phyloP scores from a whole-genome alignment of 495 filamentous ascomycete genomes.

The Paragyromitra xinjiangensis region DNA sequence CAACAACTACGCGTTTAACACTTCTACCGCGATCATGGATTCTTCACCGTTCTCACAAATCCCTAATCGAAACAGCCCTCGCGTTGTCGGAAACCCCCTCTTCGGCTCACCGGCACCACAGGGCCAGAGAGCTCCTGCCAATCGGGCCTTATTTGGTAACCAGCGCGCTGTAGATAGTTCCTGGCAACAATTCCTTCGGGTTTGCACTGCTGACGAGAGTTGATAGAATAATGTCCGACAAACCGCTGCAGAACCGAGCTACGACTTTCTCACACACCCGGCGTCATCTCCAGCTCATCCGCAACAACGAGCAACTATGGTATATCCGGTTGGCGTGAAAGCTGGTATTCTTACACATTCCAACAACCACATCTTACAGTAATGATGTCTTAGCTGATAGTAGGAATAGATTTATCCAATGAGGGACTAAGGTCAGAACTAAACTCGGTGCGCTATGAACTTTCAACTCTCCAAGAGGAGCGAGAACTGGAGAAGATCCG shows the following conservation, averaged over 20 bases:
- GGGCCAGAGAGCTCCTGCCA: constrained; percentile 30
- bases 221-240: constrained; percentile 19
- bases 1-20: constrained; percentile 42
- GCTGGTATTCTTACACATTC: constrained; percentile 32
- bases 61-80: constrained; percentile 15
- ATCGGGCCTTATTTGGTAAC: constrained; percentile 38
- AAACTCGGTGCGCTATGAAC: constrained; percentile 73
- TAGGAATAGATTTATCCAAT: constrained; percentile 60
- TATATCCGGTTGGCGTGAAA: constrained; percentile 40
- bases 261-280: constrained; percentile 26
- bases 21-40: constrained; percentile 32
- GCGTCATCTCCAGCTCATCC: constrained; percentile 23
- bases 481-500: constrained; percentile 77
- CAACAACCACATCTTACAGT: not conserved
- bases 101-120: constrained; percentile 24
- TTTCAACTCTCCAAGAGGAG: constrained; percentile 77
- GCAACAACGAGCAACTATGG: constrained; percentile 21
- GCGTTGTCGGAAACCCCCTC: constrained; percentile 19
- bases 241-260: constrained; percentile 27
- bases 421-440: constrained; percentile 75
- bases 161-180: constrained; percentile 39
- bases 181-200: not conserved
- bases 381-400: not conserved
- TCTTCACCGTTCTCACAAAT: constrained; percentile 46
- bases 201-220: not conserved